A percentile compares a stretch with the other conserved stretches of the same genome.
phyloP scores from a whole-genome alignment of 2,329 filamentous ascomycete genomes.

The Botrytis fabae region DNA sequence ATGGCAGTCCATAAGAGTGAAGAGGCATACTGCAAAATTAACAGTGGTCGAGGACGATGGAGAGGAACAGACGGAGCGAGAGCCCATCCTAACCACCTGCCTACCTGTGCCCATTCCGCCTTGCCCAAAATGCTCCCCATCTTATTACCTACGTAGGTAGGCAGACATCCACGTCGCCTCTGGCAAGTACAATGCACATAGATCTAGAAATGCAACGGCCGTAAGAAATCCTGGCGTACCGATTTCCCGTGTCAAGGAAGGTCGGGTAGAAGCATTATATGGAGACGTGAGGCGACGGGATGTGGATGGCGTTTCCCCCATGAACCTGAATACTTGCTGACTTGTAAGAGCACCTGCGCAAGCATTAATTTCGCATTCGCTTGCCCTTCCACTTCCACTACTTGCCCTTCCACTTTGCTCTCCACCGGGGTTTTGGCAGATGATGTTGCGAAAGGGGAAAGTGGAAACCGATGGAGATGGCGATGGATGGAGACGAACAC shows the following conservation, averaged over 20 bases:
- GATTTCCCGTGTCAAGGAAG: background rate
- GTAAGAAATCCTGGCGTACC: background rate
- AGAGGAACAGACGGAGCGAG: background rate
- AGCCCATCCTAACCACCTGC: background rate
- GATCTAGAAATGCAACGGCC: background rate
- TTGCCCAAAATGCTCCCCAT: background rate
- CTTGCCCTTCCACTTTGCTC: background rate
- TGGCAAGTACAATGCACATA: background rate
- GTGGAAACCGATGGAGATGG: background rate
- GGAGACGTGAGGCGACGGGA: slow-evolving; percentile 3
- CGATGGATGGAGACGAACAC: background rate
- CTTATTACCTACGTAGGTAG: background rate
- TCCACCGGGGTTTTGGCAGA: background rate
- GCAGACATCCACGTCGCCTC: background rate
- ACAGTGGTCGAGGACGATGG: background rate
- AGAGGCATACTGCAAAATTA: background rate
- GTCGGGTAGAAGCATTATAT: slow-evolving; percentile 13
- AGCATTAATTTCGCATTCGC: slow-evolving; percentile 22
- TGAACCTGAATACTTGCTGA: background rate
- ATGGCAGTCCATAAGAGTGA: background rate
- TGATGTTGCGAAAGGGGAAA: background rate
- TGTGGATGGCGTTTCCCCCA: background rate
- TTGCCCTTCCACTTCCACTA: background rate
- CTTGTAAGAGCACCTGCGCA: background rate
- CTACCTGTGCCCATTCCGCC: no score